Base-by-base conservation (phyloP, 2,329 filamentous ascomycete genomes). In the Fusarium sp. region DNA sequence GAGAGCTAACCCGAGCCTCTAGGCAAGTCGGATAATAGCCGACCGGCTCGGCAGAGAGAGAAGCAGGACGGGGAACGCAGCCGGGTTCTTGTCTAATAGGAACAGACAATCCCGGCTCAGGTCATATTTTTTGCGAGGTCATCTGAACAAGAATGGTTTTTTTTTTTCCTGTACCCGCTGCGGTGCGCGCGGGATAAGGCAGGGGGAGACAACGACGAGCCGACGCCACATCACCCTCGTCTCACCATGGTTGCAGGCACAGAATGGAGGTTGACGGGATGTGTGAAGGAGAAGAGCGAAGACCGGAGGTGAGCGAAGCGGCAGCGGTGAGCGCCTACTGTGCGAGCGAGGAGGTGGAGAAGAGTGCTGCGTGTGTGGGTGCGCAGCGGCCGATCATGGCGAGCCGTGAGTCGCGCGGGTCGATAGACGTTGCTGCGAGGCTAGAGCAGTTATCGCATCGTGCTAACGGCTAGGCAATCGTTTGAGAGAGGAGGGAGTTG, bases 201-300 rank as follows among this genome's bases (percentile, higher is more conserved):
- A 69, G 61, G 64, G 69, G 71, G 16, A 52, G 66, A 71, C 40
- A 54, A 61, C 47, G 60, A 68, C 61, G 57, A 73, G 65, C 62
- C 63, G 33, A 57, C 65, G 70, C 74, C 76, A 78, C 76, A 76
- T 78, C 74, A 75, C 72, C 50, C 25, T 72, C 71, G 71, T 75
- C 65, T 64, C 62, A 54, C 52, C 50, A 69, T 71, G 63, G 61
- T 50, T 71, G 68, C 62, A 66, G 68, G 65, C 59, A 73, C 70
- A 73, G 14, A 10, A 47, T 65, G 40, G 70, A 70, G 38, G 64
- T 73, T 62, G 40, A 66, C 35, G 56, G 59, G 36, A 65, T 18
- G 16, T 57, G 29, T 68, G 16, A n/a, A 25, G 40, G 59, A 58
- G 29, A 31, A 40, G 33, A 58, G 36, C 27, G 29, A 52, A 52